Evolutionary conservation across 345 rosid genomes (phyloP).

Genomic region (Fremontodendron californicum): DNA sequence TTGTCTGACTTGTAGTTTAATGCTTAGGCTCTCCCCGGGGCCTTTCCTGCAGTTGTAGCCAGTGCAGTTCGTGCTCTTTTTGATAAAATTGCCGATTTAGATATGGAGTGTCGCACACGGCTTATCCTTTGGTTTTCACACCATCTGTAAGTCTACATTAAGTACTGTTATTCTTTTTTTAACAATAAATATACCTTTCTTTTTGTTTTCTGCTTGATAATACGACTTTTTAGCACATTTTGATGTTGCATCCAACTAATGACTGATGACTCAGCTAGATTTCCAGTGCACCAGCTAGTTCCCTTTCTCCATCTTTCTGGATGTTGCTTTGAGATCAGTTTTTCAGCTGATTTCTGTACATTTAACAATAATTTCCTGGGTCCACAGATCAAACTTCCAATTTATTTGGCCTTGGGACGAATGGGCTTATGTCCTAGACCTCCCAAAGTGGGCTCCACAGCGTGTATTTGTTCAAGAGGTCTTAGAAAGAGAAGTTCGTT

Average conservation of each 20-base stretch:
- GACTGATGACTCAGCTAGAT: background rate
- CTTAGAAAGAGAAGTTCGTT: slow-evolving; percentile 92
- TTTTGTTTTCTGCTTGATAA: background rate
- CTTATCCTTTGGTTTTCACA: slow-evolving; percentile 99
- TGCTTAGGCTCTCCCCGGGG: slow-evolving; percentile 97
- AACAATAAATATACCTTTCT: background rate
- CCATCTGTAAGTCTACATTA: slow-evolving; percentile 68
- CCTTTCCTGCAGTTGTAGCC: slow-evolving; percentile 99
- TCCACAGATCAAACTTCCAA: slow-evolving; percentile 87
- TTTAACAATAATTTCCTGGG: slow-evolving; percentile 15
- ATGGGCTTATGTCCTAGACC: slow-evolving; percentile 94
- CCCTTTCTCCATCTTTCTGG: background rate
- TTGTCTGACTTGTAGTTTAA: slow-evolving; percentile 29
- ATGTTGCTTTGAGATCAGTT: background rate
- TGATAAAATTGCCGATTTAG: slow-evolving; percentile 87
- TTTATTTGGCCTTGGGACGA: slow-evolving; percentile 99
- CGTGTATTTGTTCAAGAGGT: slow-evolving; percentile 97
- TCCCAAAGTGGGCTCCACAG: slow-evolving; percentile 98
- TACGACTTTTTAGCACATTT: background rate
- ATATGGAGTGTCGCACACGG: slow-evolving; percentile 90
- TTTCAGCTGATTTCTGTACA: background rate
- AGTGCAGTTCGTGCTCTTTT: slow-evolving; percentile 96
- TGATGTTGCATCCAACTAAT: background rate
- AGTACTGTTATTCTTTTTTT: background rate
- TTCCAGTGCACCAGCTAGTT: background rate